Evolutionary conservation across 2,329 filamentous ascomycete species (phyloP), one percentile per base, ranked within the genome.

Genomic region (Pezicula neosporulosa): DNA sequence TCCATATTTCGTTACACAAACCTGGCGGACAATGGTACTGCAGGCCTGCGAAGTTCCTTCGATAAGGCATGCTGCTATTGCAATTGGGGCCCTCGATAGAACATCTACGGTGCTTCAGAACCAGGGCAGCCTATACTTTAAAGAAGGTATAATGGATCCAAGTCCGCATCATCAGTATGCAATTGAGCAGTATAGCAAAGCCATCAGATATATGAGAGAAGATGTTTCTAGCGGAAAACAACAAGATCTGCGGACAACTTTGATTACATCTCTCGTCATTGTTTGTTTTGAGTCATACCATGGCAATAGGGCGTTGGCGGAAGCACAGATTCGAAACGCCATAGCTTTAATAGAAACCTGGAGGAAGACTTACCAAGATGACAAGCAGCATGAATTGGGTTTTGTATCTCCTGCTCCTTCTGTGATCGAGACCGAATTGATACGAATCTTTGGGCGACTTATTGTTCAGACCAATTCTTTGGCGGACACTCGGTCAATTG

Each of bases 401-500:
- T 60, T 56, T 45, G 55, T 55, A 28, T 62, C 60, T 12, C 60
- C 60, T 36, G 50, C 47, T 6, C 58, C 58, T 15, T 52, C 59
- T 42, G 39, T 54, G 27, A 49, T 61, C 19, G 81, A 83, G 57
- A 77, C 82, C 51, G 82, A 83, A 57, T 72, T 85, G 16, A 71
- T 81, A 9, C 77, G 80, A 46, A 82, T 83, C 68, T 85, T 85
- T 59, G 82, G 77, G 1, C 74, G 81, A 4, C 69, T 85, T 6
- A 81, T 80, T 6, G 82, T 85, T 37, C 81, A 84, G 62, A 80
- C 80, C 37, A 85, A 84, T 60, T 82, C 80, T 0, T 84, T 62
- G 2, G 55, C 56, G 19, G 60, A 62, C 36, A 50, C 47, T 13
- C 46, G 56, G 13, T 35, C 47, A 1, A 35, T 50, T 2, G 49